phyloP scores from a whole-genome alignment of 1,139 yeast species.

The Suhomyces yuchorum region DNA sequence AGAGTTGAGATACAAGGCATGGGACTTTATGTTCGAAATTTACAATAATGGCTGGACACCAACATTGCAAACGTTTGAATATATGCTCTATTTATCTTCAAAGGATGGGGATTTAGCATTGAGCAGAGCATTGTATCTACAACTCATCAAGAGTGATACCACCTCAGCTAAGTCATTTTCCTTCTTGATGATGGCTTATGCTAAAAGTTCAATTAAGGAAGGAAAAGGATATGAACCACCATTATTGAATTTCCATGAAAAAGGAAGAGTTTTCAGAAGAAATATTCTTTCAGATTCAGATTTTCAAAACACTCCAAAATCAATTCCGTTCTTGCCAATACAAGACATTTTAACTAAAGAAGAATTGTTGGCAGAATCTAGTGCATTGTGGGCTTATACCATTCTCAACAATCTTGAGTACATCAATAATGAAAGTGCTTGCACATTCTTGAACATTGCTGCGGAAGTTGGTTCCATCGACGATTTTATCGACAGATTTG shows the following conservation, averaged over 20 bases:
- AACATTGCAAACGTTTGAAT: slow-evolving; percentile 57
- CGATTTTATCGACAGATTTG: slow-evolving; percentile 56
- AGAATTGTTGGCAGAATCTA: slow-evolving; percentile 70
- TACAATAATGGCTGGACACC: slow-evolving; percentile 53
- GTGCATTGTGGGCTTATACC: slow-evolving; percentile 71
- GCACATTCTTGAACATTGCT: slow-evolving; percentile 58
- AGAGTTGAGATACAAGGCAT: slow-evolving; percentile 57
- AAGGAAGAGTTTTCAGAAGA: slow-evolving; percentile 50
- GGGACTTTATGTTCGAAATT: slow-evolving; percentile 77
- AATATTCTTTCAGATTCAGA: slow-evolving; percentile 40
- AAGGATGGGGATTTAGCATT: slow-evolving; percentile 77
- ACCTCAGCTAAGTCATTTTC: slow-evolving; percentile 48
- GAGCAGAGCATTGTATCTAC: slow-evolving; percentile 69
- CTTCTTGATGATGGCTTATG: slow-evolving; percentile 58
- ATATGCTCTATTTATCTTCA: slow-evolving; percentile 73
- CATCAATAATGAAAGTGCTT: slow-evolving; percentile 45
- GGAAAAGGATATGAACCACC: slow-evolving; percentile 31
- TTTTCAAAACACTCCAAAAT: slow-evolving; percentile 26
- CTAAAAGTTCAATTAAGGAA: slow-evolving; percentile 33
- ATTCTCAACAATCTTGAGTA: slow-evolving; percentile 43
- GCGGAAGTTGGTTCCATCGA: slow-evolving; percentile 46
- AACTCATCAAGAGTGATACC: slow-evolving; percentile 48
- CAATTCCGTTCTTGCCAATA: slow-evolving; percentile 72
- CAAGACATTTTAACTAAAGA: slow-evolving; percentile 37
- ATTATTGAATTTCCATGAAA: slow-evolving; percentile 41